Evolutionary conservation across 139 green algal genomes (phyloP).

Genomic region (Mychonastes homosphaera): DNA sequence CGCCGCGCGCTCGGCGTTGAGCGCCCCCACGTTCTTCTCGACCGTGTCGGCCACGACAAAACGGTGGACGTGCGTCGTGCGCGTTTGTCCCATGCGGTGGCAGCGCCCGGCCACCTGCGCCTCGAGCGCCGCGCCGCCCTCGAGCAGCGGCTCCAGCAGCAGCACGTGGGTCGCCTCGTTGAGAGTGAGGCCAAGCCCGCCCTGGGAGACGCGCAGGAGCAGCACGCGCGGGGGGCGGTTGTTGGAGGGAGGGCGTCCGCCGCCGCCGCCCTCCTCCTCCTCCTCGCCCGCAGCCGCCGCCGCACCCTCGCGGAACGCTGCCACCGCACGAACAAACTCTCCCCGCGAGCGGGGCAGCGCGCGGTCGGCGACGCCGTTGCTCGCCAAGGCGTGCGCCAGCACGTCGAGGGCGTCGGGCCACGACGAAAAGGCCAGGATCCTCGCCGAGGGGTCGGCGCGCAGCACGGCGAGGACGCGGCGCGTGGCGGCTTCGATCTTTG

Average conservation of each 20-base stretch:
- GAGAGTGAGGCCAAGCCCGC: slow-evolving; percentile 65
- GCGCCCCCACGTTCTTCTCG: slow-evolving; percentile 66
- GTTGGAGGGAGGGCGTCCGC: neutral
- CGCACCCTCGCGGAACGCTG: slow-evolving; percentile 32
- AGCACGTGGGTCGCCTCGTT: slow-evolving; percentile 77
- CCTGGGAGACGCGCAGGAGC: slow-evolving; percentile 65
- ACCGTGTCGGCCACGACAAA: slow-evolving; percentile 61
- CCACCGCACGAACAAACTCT: slow-evolving; percentile 41
- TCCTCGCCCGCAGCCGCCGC: neutral
- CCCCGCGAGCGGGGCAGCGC: slow-evolving; percentile 27
- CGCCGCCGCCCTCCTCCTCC: neutral
- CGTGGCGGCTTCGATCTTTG: slow-evolving; percentile 76
- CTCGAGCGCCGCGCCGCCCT: slow-evolving; percentile 6
- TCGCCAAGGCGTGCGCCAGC: slow-evolving; percentile 41
- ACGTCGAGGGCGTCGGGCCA: slow-evolving; percentile 77
- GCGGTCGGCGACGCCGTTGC: slow-evolving; percentile 40
- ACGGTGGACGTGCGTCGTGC: slow-evolving; percentile 52
- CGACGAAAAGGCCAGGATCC: slow-evolving; percentile 69
- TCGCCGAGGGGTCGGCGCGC: slow-evolving; percentile 16
- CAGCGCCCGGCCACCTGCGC: slow-evolving; percentile 56
- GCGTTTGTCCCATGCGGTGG: slow-evolving; percentile 58
- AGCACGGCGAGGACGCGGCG: slow-evolving; percentile 48
- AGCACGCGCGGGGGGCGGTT: slow-evolving; percentile 34
- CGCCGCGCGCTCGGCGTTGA: slow-evolving; percentile 28
- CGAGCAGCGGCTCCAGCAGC: slow-evolving; percentile 58